Percentiles rank a stretch among this genome's conserved stretches.
Evolutionary conservation across 2,329 filamentous ascomycete species (phyloP).

Genomic region (Xylariaceae sp.): DNA sequence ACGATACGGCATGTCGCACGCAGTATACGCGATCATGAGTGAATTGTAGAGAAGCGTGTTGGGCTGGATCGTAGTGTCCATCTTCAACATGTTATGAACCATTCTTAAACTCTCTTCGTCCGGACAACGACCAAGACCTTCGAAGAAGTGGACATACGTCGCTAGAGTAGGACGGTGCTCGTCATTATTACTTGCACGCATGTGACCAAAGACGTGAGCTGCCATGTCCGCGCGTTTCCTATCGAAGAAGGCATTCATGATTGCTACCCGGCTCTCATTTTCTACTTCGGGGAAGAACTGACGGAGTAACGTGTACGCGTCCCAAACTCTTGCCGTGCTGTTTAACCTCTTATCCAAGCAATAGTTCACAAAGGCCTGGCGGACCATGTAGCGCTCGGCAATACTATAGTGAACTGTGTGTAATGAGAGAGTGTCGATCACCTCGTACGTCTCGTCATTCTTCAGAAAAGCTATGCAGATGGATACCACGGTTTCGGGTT

Average conservation of each 20-base stretch:
- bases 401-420: constrained; percentile 68
- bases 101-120: constrained; percentile 65
- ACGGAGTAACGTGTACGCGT: constrained; percentile 60
- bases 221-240: constrained; percentile 80
- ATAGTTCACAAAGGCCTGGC: constrained; percentile 62
- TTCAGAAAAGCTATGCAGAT: constrained; percentile 72
- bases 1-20: constrained; percentile 59
- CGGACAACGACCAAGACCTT: constrained; percentile 62
- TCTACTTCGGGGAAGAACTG: constrained; percentile 64
- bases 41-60: constrained; percentile 76
- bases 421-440: constrained; percentile 75
- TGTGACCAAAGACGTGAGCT: constrained; percentile 82
- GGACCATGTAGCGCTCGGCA: constrained; percentile 63
- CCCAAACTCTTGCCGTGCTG: constrained; percentile 61
- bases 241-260: constrained; percentile 81
- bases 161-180: constrained; percentile 63
- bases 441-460: constrained; percentile 72
- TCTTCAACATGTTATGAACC: constrained; percentile 90
- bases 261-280: constrained; percentile 58
- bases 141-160: constrained; percentile 74
- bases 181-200: constrained; percentile 70
- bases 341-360: constrained; percentile 56
- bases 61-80: constrained; percentile 76
- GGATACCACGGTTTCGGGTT: constrained; percentile 68
- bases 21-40: constrained; percentile 80